These are phyloP conservation scores for Geotrichum klebahnii DNA, from an alignment of 1,139 yeast species.

Conservation along the genomic window DNA sequence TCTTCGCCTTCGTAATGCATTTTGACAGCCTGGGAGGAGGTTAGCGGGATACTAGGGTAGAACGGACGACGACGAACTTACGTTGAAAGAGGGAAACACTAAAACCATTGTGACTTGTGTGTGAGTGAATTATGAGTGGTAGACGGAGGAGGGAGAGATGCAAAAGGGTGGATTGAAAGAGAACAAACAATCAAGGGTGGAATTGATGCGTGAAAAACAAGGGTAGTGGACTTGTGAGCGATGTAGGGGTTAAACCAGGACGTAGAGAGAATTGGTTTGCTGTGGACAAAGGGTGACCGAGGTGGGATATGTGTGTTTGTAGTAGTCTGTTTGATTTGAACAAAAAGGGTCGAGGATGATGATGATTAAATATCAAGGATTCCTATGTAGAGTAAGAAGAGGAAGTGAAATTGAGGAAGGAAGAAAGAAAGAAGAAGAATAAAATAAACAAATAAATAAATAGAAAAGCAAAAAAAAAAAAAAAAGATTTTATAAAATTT, in stretches of 20 bases:
- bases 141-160: neutral
- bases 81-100: slow-evolving; percentile 14
- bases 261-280: too few relatives aligned
- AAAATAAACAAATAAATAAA: too few relatives aligned
- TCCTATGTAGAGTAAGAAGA: neutral
- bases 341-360: too few relatives aligned
- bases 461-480: neutral
- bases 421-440: neutral
- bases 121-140: neutral
- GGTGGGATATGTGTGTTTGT: too few relatives aligned
- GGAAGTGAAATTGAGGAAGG: neutral
- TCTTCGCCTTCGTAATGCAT: slow-evolving; percentile 14
- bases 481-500: neutral
- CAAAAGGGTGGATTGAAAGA: too few relatives aligned
- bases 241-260: too few relatives aligned
- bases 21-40: slow-evolving; percentile 11
- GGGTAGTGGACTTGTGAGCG: too few relatives aligned
- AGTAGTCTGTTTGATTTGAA: too few relatives aligned
- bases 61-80: slow-evolving; percentile 1
- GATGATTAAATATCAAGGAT: neutral
- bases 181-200: too few relatives aligned
- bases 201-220: too few relatives aligned
- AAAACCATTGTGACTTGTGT: slow-evolving; percentile 10
- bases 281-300: too few relatives aligned
- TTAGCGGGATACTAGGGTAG: neutral